Evolutionary conservation across 139 green algal species (phyloP), one percentile per base, ranked within the genome.

Genomic region (Micromonas pusilla): DNA sequence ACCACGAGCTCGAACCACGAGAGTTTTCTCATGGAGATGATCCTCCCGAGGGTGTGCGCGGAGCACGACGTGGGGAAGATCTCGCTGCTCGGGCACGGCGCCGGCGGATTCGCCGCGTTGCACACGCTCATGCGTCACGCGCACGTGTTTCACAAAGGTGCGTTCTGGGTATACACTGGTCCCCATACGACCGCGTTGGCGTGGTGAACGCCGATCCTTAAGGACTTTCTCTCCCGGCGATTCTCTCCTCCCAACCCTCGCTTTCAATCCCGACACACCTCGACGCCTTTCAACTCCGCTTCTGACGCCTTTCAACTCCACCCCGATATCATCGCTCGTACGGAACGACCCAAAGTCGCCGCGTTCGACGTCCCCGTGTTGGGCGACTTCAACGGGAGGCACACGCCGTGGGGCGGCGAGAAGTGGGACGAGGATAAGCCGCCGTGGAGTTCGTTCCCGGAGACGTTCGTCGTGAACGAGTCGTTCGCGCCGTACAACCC

Each of bases 51-150:
- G 2, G 28, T 75, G 31, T 36, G 28, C 20, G 68, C 37, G 68
- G 20, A n/a, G 68, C 25, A 64, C 37, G 62, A 75, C 37, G 68
- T 75, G 23, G 68, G 68, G 1, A 64, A 31, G 37, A 64, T 75
- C 23, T 63, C 68, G 3, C 53, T 75, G 9, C 16, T 75, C 25
- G 68, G 68, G 37, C 62, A 75, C 68, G 68, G 37, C 2, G 62
- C 36, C 19, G 38, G 68, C 33, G 68, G 37, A 0, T 63, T 39
- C 3, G 68, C 34, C 26, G 68, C 30, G 2, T 33, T 75, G 21
- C 32, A 23, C 19, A 63, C 32, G 68, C 30, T 75, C 3, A 26
- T 63, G 37, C 23, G 68, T 38, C 37, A 63, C 36, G 34, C 68
- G 37, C 13, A 36, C 26, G 23, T 39, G 68, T 75, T 75, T 33